phyloP scores from a whole-genome alignment of 768 basidiomycete species.

The Punctularia strigosozonata region DNA sequence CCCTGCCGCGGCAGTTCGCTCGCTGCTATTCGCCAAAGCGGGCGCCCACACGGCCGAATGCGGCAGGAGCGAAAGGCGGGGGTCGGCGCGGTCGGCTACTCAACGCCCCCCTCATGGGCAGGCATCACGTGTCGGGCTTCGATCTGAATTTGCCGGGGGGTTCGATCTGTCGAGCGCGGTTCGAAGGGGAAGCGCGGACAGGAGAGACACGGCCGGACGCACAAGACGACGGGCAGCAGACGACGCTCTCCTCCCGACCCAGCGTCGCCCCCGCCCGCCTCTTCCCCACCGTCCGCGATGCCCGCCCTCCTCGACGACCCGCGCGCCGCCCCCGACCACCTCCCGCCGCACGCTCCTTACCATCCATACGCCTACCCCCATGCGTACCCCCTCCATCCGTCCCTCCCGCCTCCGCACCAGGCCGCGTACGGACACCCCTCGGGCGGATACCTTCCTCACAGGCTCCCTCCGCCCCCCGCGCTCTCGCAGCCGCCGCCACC shows the following conservation, averaged over 20 bases:
- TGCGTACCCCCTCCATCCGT: not conserved
- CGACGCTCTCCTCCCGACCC: not conserved
- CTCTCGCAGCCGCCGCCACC: conserved; percentile 20
- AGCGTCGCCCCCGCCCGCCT: not conserved
- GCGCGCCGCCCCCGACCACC: not conserved
- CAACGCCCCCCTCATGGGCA: too few species aligned
- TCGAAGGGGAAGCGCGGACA: too few species aligned
- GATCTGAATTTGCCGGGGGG: too few species aligned
- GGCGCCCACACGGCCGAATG: too few species aligned
- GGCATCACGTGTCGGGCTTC: too few species aligned
- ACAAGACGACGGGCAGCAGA: too few species aligned
- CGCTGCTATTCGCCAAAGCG: too few species aligned
- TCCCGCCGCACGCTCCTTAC: not conserved
- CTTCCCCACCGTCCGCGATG: not conserved
- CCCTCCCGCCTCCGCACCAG: conserved; percentile 18
- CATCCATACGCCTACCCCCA: not conserved
- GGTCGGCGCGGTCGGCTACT: too few species aligned
- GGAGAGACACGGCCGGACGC: too few species aligned
- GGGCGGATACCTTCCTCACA: not conserved
- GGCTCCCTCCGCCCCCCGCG: not conserved
- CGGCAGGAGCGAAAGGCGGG: too few species aligned
- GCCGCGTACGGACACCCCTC: conserved; percentile 14
- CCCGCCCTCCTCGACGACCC: not conserved
- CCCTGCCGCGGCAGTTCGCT: too few species aligned
- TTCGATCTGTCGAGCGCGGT: too few species aligned